Percentiles rank a stretch among this genome's conserved stretches.
These are phyloP conservation scores for Cytospora mali DNA, from an alignment of 2,329 filamentous ascomycete species.

Conservation along the genomic window DNA sequence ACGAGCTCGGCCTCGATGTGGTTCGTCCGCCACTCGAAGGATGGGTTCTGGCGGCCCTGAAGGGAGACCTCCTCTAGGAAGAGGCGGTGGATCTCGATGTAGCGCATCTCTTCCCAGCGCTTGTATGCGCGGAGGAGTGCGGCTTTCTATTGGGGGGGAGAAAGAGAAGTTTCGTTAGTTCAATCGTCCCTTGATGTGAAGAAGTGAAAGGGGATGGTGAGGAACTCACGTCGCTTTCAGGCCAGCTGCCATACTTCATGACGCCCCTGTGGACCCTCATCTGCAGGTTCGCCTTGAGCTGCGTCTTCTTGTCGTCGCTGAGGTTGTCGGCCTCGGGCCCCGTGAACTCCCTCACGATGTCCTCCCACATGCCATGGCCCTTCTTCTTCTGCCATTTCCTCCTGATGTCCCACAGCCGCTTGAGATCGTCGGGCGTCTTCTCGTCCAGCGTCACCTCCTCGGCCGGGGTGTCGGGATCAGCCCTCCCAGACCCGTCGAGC, in stretches of 20 bases:
- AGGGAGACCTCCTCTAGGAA: conserved; percentile 51
- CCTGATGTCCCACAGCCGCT: conserved; percentile 53
- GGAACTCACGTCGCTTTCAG: conserved; percentile 54
- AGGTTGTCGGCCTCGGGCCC: conserved; percentile 55
- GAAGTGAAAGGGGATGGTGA: no score
- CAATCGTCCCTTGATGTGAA: no score
- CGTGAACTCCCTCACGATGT: conserved; percentile 49
- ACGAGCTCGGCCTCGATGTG: conserved; percentile 56
- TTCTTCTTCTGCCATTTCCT: conserved; percentile 49
- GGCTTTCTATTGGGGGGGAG: conserved; percentile 17
- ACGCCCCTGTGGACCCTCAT: conserved; percentile 59
- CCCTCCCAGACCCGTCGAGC: neutral
- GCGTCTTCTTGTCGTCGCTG: conserved; percentile 56
- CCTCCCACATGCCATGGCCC: conserved; percentile 62
- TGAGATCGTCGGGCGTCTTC: conserved; percentile 51
- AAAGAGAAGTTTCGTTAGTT: neutral
- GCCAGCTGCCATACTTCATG: conserved; percentile 52
- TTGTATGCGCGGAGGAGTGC: conserved; percentile 26
- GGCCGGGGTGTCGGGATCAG: conserved; percentile 1
- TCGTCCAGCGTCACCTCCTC: conserved; percentile 42
- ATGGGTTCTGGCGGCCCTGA: conserved; percentile 49
- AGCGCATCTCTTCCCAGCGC: conserved; percentile 24
- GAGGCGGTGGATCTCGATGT: conserved; percentile 37
- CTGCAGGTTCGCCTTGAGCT: conserved; percentile 56
- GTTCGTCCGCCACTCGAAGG: conserved; percentile 50